Evolutionary conservation across 2,329 filamentous ascomycete species (phyloP).

Genomic region (Coleophoma cylindrospora): DNA sequence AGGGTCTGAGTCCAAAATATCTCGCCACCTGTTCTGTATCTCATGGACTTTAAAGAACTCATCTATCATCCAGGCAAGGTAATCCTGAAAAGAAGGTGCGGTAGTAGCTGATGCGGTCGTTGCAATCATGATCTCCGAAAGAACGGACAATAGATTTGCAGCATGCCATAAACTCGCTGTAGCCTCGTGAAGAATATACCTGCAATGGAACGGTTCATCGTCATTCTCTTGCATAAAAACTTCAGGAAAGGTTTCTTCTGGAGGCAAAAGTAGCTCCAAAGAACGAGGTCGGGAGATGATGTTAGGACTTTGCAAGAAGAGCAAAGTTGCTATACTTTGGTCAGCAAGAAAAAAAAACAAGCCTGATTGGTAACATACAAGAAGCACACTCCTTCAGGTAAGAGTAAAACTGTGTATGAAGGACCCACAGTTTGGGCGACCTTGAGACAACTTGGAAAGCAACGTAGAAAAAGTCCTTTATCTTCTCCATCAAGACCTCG

Average conservation of each 20-base stretch:
- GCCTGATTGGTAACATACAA: slow-evolving; percentile 15
- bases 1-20: slow-evolving; percentile 7
- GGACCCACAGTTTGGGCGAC: slow-evolving; percentile 41
- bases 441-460: slow-evolving; percentile 40
- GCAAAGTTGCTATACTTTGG: slow-evolving; percentile 16
- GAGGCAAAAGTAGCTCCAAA: slow-evolving; percentile 15
- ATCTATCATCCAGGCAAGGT: slow-evolving; percentile 26
- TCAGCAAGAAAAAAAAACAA: too few relatives aligned
- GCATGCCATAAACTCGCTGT: slow-evolving; percentile 19
- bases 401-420: slow-evolving; percentile 36
- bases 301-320: slow-evolving; percentile 14
- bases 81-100: slow-evolving; percentile 24
- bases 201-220: slow-evolving; percentile 9
- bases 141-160: slow-evolving; percentile 19
- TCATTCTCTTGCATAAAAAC: slow-evolving; percentile 5
- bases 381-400: slow-evolving; percentile 40
- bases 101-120: slow-evolving; percentile 18
- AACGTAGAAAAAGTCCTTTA: slow-evolving; percentile 48
- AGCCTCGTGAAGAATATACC: slow-evolving; percentile 18
- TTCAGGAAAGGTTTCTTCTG: slow-evolving; percentile 10
- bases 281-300: slow-evolving; percentile 7
- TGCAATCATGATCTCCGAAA: slow-evolving; percentile 21
- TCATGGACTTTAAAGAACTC: slow-evolving; percentile 19
- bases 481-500: slow-evolving; percentile 40
- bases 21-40: slow-evolving; percentile 13